Base-by-base conservation (phyloP, 768 basidiomycete genomes). In the Naganishia friedmannii region DNA sequence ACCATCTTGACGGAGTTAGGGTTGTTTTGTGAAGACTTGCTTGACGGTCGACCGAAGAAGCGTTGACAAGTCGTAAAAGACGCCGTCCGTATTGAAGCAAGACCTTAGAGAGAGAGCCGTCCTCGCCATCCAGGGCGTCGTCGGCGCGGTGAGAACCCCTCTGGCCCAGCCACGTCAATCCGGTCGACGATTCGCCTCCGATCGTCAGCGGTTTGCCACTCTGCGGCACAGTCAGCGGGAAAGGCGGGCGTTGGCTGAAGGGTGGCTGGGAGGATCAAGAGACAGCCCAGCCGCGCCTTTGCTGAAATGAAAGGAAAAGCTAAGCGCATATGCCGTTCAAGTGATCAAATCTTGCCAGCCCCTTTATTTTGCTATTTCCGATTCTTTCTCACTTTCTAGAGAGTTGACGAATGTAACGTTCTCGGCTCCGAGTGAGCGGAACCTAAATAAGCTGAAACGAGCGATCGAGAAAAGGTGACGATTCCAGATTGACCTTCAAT, bases 31-130 rank as follows among this genome's bases (percentile, higher is more conserved):
- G 60, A 63, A 63, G 60, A 63, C 60, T 63, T 63, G 60, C 60
- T 63, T 63, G 60, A 63, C 60, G 60, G 60, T 63, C 60, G 60
- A 63, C 60, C 60, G 39, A 63, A 63, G 39, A 45, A 63, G 39
- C 39, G 42, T 28, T 46, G 21, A 31, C 31, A n/a, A 26, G 23
- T 34, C 57, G 29, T 58, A 7, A 58, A 32, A 34, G 57, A 34
- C 32, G 32, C 57, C 57, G 60, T 63, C 60, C 39, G 60, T 34
- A 42, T 45, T 45, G 60, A 42, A 45, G 39, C 39, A 63, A 63
- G 42, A 63, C 60, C 60, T 63, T 63, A n/a, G n/a, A n/a, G 58
- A 63, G 60, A 63, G 60, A 63, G 60, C 60, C 60, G 60, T 63
- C 60, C 9, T 10, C 60, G 39, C 23, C 39, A 42, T 39, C 28